Base-by-base conservation (phyloP, 441 rosid genomes). In the Jatropha podagrica region DNA sequence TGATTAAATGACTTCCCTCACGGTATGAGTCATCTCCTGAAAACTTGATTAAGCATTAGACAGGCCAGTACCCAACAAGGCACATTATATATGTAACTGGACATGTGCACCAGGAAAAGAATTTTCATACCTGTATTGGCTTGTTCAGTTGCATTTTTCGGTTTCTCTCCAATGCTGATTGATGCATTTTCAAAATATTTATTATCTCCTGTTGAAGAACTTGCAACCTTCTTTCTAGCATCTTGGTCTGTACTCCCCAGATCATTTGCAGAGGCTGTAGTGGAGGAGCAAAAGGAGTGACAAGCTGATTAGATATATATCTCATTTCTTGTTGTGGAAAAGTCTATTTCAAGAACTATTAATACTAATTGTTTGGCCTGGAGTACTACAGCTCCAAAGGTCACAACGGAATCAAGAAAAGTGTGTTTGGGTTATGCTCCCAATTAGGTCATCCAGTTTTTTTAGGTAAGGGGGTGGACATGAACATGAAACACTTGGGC, bases 101-200 rank as follows among this genome's bases (percentile, higher is more conserved):
- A 62, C 5, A 58, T 32, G 9, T 49, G n/a, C 62, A 73, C 7
- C 14, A 23, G 37, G 41, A 41, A 18, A 13, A 64, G 18, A 7
- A 27, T 61, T 49, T 51, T 48, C 48, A 65, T 83, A 89, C 93
- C 89, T 77, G 76, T 65, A 44, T 56, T 77, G 26, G 15, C 58
- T 61, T 72, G 69, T 20, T 64, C 26, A 65, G 42, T 52, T 64
- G 72, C 69, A 69, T 44, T 73, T 67, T 78, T 84, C 78, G 81
- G 42, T 71, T 64, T 74, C 69, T 56, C 63, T 68, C 26, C 65
- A 13, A 59, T 56, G n/a, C 62, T 68, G 49, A 60, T 46, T 74
- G 77, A 58, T 58, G 11, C 40, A 40, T 65, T 52, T 59, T 65
- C 84, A 72, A 72, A 52, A 64, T 41, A 74, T 76, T 44, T 73